A percentile compares a stretch with the other conserved stretches of the same genome.
Evolutionary conservation across 768 basidiomycete genomes (phyloP).

Genomic region (Rubroboletus pulcherrimus): DNA sequence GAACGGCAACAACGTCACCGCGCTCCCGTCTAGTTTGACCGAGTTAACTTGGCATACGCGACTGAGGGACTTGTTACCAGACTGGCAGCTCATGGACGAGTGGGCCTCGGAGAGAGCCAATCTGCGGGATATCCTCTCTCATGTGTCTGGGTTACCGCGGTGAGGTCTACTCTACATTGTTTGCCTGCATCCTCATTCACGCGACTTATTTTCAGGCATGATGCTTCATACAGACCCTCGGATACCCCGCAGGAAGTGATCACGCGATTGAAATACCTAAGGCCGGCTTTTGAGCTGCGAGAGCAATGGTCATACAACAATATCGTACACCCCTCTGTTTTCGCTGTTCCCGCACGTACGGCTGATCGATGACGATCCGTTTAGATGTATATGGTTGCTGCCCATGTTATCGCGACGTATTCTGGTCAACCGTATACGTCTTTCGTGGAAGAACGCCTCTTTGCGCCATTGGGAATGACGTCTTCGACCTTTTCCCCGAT

Average conservation of each 20-base stretch:
- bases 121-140: slow-evolving; percentile 27
- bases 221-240: slow-evolving; percentile 26
- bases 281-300: slow-evolving; percentile 34
- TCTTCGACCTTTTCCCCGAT: slow-evolving; percentile 36
- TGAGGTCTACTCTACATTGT: slow-evolving; percentile 2
- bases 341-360: not conserved
- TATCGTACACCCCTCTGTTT: slow-evolving; percentile 25
- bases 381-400: slow-evolving; percentile 38
- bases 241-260: slow-evolving; percentile 28
- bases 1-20: slow-evolving; percentile 31
- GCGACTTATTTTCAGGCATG: slow-evolving; percentile 27
- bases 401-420: slow-evolving; percentile 35
- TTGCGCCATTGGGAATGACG: slow-evolving; percentile 39
- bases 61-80: slow-evolving; percentile 36
- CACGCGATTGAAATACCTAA: slow-evolving; percentile 26
- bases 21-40: slow-evolving; percentile 29
- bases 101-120: slow-evolving; percentile 37
- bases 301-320: slow-evolving; percentile 40
- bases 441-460: slow-evolving; percentile 41
- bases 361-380: not conserved
- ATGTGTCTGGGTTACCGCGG: slow-evolving; percentile 33
- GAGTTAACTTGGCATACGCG: slow-evolving; percentile 37
- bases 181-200: not conserved
- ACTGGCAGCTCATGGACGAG: slow-evolving; percentile 39
- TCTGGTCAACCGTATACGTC: slow-evolving; percentile 32